These are phyloP conservation scores for Metschnikowia continentalis DNA, from an alignment of 805 yeast species.

Conservation along the genomic window DNA sequence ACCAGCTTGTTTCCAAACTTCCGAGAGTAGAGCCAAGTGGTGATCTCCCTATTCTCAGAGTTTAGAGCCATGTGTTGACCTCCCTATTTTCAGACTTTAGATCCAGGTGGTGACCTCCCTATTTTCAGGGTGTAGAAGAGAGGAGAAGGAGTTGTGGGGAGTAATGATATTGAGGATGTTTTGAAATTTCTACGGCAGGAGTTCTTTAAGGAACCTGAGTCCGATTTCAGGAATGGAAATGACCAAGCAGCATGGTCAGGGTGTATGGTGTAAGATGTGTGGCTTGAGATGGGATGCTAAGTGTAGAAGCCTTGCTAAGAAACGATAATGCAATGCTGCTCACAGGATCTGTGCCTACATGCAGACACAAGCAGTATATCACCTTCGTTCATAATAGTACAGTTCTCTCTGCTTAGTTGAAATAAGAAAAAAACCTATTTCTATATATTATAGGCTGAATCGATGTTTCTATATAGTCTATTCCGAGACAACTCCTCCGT, in stretches of 20 bases:
- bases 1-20: conserved; percentile 9
- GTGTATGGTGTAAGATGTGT: background rate
- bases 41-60: background rate
- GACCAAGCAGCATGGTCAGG: conserved; percentile 1
- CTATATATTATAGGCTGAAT: no score
- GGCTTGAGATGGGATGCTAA: background rate
- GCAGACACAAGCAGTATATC: background rate
- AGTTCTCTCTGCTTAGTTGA: no score
- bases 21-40: conserved; percentile 9
- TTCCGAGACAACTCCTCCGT: no score
- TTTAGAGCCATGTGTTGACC: no score
- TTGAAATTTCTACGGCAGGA: conserved; percentile 7
- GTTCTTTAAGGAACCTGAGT: conserved; percentile 9
- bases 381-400: no score
- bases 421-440: no score
- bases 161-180: background rate
- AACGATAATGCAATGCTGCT: background rate
- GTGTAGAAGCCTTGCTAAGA: background rate
- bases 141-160: background rate
- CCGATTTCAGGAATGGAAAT: conserved; percentile 13
- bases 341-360: background rate
- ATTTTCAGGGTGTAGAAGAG: background rate
- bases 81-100: no score
- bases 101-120: no score
- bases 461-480: no score